Evolutionary conservation across 768 basidiomycete species (phyloP).

Genomic region (Auricularia sp.): DNA sequence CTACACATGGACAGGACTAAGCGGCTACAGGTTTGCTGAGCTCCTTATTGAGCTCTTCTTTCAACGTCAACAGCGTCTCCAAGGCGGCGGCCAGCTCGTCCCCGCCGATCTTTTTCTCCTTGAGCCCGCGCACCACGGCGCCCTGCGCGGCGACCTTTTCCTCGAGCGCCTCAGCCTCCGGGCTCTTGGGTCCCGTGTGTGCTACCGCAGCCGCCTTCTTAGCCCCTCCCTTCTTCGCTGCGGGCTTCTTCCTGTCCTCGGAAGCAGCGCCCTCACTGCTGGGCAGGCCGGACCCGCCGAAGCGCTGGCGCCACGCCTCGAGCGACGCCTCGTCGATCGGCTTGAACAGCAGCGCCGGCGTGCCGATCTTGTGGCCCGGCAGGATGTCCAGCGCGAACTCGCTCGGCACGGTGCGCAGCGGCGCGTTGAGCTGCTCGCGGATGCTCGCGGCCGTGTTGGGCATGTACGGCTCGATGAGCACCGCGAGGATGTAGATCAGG

Average conservation of each 20-base stretch:
- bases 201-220: conserved; percentile 33
- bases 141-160: conserved; percentile 70
- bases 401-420: conserved; percentile 68
- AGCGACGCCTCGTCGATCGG: conserved; percentile 88
- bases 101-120: conserved; percentile 45
- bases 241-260: conserved; percentile 39
- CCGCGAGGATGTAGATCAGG: conserved; percentile 83
- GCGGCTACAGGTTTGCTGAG: not conserved
- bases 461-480: conserved; percentile 91
- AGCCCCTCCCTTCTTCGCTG: conserved; percentile 34
- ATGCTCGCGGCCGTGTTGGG: conserved; percentile 78
- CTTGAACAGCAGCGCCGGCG: conserved; percentile 85
- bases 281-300: conserved; percentile 48
- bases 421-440: conserved; percentile 80
- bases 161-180: conserved; percentile 65
- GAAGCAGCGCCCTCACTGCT: conserved; percentile 29
- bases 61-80: conserved; percentile 53
- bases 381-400: conserved; percentile 73
- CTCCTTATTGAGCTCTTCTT: conserved; percentile 39
- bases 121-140: conserved; percentile 59
- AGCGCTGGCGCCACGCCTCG: conserved; percentile 69
- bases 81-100: conserved; percentile 52
- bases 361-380: conserved; percentile 74
- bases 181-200: conserved; percentile 51
- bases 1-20: too few species aligned